Evolutionary conservation across 1,284 basidiomycete species (phyloP).

Genomic region (Phlebopus sp.): DNA sequence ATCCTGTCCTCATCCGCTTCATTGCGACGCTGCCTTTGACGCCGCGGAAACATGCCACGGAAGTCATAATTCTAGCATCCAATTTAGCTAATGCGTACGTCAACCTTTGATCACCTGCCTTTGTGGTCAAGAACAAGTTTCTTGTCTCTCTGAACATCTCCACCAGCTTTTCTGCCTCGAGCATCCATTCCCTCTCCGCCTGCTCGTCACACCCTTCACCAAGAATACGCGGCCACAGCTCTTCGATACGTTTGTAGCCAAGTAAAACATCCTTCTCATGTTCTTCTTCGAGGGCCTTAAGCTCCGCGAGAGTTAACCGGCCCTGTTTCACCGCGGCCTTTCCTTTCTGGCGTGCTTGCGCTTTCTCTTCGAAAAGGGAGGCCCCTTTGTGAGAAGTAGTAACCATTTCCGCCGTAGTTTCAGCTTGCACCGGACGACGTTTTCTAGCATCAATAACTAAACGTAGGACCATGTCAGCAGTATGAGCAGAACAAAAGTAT

Average conservation of each 20-base stretch:
- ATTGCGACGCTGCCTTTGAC: slow-evolving; percentile 40
- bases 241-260: slow-evolving; percentile 48
- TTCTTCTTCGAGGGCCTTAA: slow-evolving; percentile 57
- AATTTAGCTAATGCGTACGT: slow-evolving; percentile 1
- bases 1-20: slow-evolving; percentile 72
- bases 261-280: slow-evolving; percentile 60
- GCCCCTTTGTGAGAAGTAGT: slow-evolving; percentile 24
- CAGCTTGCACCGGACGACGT: slow-evolving; percentile 37
- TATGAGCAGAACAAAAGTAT: slow-evolving; percentile 35
- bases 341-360: slow-evolving; percentile 36
- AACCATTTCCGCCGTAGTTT: slow-evolving; percentile 23
- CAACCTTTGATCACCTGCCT: slow-evolving; percentile 45
- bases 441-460: slow-evolving; percentile 69
- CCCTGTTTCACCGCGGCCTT: slow-evolving; percentile 34
- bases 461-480: slow-evolving; percentile 28
- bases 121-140: slow-evolving; percentile 74
- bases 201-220: slow-evolving; percentile 34
- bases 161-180: slow-evolving; percentile 81
- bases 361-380: slow-evolving; percentile 60
- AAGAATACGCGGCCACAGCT: slow-evolving; percentile 43
- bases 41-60: slow-evolving; percentile 63
- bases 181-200: slow-evolving; percentile 68
- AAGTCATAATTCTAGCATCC: slow-evolving; percentile 47
- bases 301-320: slow-evolving; percentile 50
- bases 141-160: slow-evolving; percentile 88